Conservation (phyloP, 805 yeast genomes). For the Kuraishia floccosa region DNA sequence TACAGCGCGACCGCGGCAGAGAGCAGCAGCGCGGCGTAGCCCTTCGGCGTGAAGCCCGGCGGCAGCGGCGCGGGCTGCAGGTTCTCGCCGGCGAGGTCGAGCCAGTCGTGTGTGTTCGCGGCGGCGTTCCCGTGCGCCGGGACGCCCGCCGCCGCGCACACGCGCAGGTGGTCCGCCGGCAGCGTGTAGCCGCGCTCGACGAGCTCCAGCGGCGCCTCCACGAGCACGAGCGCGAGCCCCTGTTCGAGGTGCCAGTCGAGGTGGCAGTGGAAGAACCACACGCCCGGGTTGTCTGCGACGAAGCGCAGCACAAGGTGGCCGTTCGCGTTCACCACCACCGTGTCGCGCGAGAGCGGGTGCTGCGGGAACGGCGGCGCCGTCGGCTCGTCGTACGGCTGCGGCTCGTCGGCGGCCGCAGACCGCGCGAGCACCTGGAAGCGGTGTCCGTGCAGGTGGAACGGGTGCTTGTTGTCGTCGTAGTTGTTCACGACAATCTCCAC, state of each 20-base stretch:
- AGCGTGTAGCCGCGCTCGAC: slow-evolving; percentile 21
- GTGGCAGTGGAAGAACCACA: slow-evolving; percentile 98
- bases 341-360: slow-evolving; percentile 59
- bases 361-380: slow-evolving; percentile 31
- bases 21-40: slow-evolving; percentile 49
- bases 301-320: slow-evolving; percentile 64
- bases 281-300: slow-evolving; percentile 87
- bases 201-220: slow-evolving; percentile 57
- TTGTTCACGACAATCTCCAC: slow-evolving; percentile 74
- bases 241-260: slow-evolving; percentile 97
- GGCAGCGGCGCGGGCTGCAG: slow-evolving; percentile 55
- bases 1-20: slow-evolving; percentile 46
- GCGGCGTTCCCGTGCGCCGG: slow-evolving; percentile 62
- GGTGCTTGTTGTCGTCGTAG: slow-evolving; percentile 69
- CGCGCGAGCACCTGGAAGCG: slow-evolving; percentile 51
- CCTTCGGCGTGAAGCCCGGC: slow-evolving; percentile 57
- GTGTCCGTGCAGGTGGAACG: slow-evolving; percentile 74
- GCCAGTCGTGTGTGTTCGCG: slow-evolving; percentile 33
- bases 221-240: slow-evolving; percentile 71
- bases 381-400: slow-evolving; percentile 36
- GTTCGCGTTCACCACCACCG: slow-evolving; percentile 54
- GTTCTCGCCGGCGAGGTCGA: slow-evolving; percentile 48
- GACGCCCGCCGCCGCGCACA: slow-evolving; percentile 35
- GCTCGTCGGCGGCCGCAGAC: slow-evolving; percentile 36
- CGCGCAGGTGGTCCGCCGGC: slow-evolving; percentile 25